Evolutionary conservation across 2,329 filamentous ascomycete species (phyloP).

Genomic region (Akanthomyces dipterigenus): DNA sequence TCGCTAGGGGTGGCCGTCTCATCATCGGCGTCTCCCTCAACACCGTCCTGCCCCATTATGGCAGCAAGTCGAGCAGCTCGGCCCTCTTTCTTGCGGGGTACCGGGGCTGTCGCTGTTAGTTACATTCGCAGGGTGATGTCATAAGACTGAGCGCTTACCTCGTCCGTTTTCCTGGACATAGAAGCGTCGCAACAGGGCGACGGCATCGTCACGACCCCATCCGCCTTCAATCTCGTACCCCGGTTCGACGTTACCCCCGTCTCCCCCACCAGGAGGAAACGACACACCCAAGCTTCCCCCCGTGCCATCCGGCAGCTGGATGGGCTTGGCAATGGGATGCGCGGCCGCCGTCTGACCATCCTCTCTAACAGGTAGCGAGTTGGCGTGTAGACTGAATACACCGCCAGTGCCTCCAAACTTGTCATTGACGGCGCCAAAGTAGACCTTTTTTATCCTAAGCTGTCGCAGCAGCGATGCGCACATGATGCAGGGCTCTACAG

Average conservation of each 20-base stretch:
- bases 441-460: conserved; percentile 80
- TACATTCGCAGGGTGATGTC: not conserved
- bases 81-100: conserved; percentile 49
- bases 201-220: conserved; percentile 84
- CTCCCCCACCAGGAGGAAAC: conserved; percentile 34
- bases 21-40: conserved; percentile 1
- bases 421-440: conserved; percentile 93
- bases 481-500: conserved; percentile 98
- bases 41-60: conserved; percentile 40
- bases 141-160: conserved; percentile 43
- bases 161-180: conserved; percentile 97
- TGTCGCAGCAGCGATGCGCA: conserved; percentile 89
- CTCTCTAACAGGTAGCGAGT: conserved; percentile 38
- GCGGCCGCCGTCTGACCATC: conserved; percentile 34
- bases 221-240: conserved; percentile 81
- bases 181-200: conserved; percentile 85
- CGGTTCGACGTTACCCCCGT: conserved; percentile 65
- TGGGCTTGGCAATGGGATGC: conserved; percentile 29
- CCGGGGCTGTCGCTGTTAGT: conserved; percentile 33
- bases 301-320: conserved; percentile 30
- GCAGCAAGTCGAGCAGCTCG: conserved; percentile 46
- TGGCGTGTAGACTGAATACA: conserved; percentile 76
- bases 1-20: conserved; percentile 8
- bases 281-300: conserved; percentile 29
- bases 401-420: conserved; percentile 95